phyloP scores from a whole-genome alignment of 2,329 filamentous ascomycete genomes.

The Neopestalotiopsis clavispora region DNA sequence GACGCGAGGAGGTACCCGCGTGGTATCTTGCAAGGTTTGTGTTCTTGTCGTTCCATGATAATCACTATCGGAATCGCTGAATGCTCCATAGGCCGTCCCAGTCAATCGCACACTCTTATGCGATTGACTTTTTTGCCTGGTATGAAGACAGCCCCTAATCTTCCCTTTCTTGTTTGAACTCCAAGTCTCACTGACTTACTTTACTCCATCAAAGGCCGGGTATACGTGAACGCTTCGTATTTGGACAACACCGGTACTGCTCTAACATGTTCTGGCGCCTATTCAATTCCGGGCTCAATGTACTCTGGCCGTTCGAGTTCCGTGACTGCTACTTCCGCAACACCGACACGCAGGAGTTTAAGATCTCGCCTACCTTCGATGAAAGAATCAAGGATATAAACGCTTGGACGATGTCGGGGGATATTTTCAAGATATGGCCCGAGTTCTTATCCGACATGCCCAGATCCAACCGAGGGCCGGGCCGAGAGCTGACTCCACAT shows the following conservation, averaged over 20 bases:
- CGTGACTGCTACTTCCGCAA: neutral
- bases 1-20: neutral
- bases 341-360: neutral
- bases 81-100: neutral
- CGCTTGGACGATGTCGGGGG: neutral
- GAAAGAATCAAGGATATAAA: neutral
- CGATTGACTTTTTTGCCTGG: slow-evolving; percentile 3
- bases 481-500: neutral
- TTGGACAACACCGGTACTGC: neutral
- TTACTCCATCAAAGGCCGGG: neutral
- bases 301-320: slow-evolving; percentile 6
- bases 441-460: neutral
- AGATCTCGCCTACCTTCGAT: neutral
- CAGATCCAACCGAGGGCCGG: neutral
- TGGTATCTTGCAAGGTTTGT: slow-evolving; percentile 1
- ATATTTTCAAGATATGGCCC: neutral
- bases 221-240: neutral
- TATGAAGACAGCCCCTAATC: neutral
- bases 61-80: neutral
- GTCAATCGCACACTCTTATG: slow-evolving; percentile 1
- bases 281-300: neutral
- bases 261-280: neutral
- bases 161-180: neutral
- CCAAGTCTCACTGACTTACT: neutral
- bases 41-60: neutral